Evolutionary conservation across 495 filamentous ascomycete genomes (phyloP).

Genomic region (Aspergillus olivimuriae): DNA sequence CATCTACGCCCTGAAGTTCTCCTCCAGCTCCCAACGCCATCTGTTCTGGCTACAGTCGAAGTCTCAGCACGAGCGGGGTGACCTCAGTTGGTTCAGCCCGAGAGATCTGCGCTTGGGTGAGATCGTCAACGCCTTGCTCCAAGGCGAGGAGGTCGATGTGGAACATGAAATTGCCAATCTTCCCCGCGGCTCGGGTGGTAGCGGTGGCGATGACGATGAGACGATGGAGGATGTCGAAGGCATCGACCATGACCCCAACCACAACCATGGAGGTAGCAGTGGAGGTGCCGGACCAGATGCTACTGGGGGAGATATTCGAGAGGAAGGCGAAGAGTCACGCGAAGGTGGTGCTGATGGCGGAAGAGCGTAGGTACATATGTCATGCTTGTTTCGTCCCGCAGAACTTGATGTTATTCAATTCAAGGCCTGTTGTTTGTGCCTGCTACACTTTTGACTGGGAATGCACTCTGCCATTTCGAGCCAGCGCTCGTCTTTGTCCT

Average conservation of each 20-base stretch:
- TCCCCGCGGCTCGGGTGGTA: constrained; percentile 32
- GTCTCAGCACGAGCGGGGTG: constrained; percentile 65
- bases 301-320: constrained; percentile 81
- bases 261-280: constrained; percentile 53
- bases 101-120: constrained; percentile 76
- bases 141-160: constrained; percentile 87
- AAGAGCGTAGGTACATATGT: constrained; percentile 90
- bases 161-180: constrained; percentile 65
- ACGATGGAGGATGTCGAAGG: constrained; percentile 81
- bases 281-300: constrained; percentile 81
- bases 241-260: constrained; percentile 46
- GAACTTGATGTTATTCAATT: no score
- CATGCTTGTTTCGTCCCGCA: constrained; percentile 21
- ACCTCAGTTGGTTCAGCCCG: constrained; percentile 70
- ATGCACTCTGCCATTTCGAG: constrained; percentile 5
- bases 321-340: constrained; percentile 80
- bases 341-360: constrained; percentile 94
- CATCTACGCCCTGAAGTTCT: constrained; percentile 90
- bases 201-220: constrained; percentile 60
- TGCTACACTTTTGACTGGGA: no score
- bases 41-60: constrained; percentile 96
- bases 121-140: constrained; percentile 74
- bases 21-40: constrained; percentile 82
- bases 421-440: no score
- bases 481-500: constrained; percentile 1